Evolutionary conservation across 345 rosid genomes (phyloP), one percentile per base, ranked within the genome.

Genomic region (Sisymbrium irio): DNA sequence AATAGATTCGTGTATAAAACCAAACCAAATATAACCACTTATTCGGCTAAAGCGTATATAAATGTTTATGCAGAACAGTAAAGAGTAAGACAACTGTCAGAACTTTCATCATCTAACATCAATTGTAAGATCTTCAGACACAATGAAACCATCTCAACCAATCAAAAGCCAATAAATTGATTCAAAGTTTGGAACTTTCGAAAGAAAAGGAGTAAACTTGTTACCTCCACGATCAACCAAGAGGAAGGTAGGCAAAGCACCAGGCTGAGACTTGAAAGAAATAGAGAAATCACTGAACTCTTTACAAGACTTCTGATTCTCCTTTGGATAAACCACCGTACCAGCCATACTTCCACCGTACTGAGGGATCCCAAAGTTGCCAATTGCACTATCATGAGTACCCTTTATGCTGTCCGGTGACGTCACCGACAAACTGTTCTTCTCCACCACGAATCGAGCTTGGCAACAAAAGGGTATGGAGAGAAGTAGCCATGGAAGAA

Each of bases 261-360:
- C 99, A 50, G 97, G 96, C 76, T 82, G 82, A 27, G 96, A 71
- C 68, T 85, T 71, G 59, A 83, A 89, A 19, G 91, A 87, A 78
- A 89, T 82, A 42, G 83, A 83, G 71, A 83, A 88, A 28, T 78
- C 88, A 62, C 82, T 77, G 60, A 88, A 92, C 50, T 79, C 89
- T 32, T 80, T 85, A 39, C 99, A 95, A 7, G 88, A 96, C 76
- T 92, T 88, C 77, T 37, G 83, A 73, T 95, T 92, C 59, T 87
- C 85, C 56, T 83, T 87, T 0, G 93, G 97, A 64, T 89, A 95
- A 63, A 76, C 54, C 51, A 90, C 97, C 14, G 85, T 74, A 0
- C 97, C 99, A 0, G 97, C 97, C 97, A 95, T 88, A 80, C 97
- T 92, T n/a, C 99, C 99, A 9, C 99, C 99, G 80, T 95, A 95